Evolutionary conservation across 192 early-diverging fungal genomes (phyloP).

Genomic region (Coemansia reversa): DNA sequence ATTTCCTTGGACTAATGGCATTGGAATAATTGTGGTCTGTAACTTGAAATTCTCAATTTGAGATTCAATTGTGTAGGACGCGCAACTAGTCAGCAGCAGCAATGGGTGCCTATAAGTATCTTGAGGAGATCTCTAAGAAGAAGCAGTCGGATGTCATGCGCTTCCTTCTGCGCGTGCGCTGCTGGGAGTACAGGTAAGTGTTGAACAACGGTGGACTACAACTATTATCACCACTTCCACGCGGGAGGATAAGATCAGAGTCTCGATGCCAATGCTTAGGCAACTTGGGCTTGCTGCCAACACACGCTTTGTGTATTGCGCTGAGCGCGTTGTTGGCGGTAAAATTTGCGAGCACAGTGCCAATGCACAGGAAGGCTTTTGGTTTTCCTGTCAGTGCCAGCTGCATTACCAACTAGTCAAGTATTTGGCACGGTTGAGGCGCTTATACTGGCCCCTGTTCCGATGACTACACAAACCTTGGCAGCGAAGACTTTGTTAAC

Average conservation of each 20-base stretch:
- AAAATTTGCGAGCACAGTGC: conserved; percentile 54
- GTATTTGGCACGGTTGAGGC: conserved; percentile 50
- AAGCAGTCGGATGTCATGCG: conserved; percentile 99
- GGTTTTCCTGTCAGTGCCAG: conserved; percentile 15
- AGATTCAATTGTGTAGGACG: conserved; percentile 26
- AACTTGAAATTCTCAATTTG: conserved; percentile 4
- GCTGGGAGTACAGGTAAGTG: conserved; percentile 91
- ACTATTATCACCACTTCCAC: neutral
- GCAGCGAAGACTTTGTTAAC: conserved; percentile 47
- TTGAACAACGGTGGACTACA: neutral
- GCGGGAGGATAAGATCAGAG: conserved; percentile 28
- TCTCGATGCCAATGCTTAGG: conserved; percentile 51
- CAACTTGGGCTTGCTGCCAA: conserved; percentile 53
- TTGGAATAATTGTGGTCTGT: neutral
- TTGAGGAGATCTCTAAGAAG: conserved; percentile 97
- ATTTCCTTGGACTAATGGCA: neutral
- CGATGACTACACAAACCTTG: conserved; percentile 39
- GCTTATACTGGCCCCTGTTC: conserved; percentile 56
- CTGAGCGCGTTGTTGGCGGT: conserved; percentile 6
- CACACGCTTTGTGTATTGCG: neutral
- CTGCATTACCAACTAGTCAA: conserved; percentile 51
- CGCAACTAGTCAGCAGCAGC: conserved; percentile 26
- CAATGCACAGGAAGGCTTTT: neutral
- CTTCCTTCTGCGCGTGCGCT: conserved; percentile 96
- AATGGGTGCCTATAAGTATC: conserved; percentile 85